Conservation (phyloP, 176 grass and related monocot species). For the Pharus latifolius region DNA sequence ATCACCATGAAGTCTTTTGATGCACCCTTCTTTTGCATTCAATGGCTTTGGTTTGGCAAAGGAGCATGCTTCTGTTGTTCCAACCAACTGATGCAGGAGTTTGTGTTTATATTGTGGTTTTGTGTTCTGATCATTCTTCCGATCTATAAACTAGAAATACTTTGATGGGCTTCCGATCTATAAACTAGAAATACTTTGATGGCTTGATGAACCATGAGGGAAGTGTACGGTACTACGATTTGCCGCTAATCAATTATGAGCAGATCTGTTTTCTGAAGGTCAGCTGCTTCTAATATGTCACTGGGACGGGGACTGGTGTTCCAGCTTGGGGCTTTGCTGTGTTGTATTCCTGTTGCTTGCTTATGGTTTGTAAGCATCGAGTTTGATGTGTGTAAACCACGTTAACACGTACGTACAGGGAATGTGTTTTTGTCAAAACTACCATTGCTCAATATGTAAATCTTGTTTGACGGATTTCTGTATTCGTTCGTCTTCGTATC, state of each 20-base stretch:
- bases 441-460: too few relatives aligned
- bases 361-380: conserved; percentile 8
- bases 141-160: background rate
- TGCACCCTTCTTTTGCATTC: conserved; percentile 3
- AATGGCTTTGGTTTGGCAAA: conserved; percentile 4
- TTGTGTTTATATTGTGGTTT: background rate
- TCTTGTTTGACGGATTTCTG: too few relatives aligned
- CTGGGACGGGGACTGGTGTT: too few relatives aligned
- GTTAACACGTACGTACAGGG: background rate
- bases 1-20: background rate
- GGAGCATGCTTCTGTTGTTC: background rate
- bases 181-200: background rate
- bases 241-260: conserved; percentile 6
- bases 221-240: background rate
- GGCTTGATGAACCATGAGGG: background rate
- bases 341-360: conserved; percentile 5
- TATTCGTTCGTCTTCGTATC: too few relatives aligned
- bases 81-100: background rate
- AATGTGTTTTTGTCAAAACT: background rate
- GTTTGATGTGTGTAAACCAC: conserved; percentile 17
- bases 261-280: conserved; percentile 4
- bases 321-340: too few relatives aligned
- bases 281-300: too few relatives aligned
- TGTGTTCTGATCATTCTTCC: background rate
- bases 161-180: background rate